Evolutionary conservation across 2,329 filamentous ascomycete species (phyloP).

Genomic region (Aspergillus puulaauensis): DNA sequence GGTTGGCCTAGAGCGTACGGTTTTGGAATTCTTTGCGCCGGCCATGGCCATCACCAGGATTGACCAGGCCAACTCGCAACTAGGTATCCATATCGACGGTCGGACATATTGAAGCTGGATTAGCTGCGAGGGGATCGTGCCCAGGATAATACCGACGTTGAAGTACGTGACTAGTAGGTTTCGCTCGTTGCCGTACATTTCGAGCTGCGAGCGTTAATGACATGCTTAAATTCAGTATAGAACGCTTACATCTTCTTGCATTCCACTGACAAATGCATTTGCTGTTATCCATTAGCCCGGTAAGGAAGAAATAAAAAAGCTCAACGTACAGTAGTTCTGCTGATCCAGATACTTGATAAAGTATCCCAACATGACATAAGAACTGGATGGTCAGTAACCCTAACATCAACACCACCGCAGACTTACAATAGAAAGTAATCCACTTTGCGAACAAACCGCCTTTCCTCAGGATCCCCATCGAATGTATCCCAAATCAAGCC

Average conservation of each 20-base stretch:
- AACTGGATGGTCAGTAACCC: not conserved
- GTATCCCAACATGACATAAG: not conserved
- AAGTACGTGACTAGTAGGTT: not conserved
- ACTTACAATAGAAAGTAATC: not conserved
- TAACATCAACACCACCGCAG: not conserved
- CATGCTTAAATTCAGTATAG: not conserved
- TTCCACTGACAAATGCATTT: not conserved
- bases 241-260: not conserved
- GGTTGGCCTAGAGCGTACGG: not conserved
- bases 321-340: not conserved
- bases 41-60: slow-evolving; percentile 43
- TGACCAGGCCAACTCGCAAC: slow-evolving; percentile 40
- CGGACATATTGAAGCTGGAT: not conserved
- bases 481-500: not conserved
- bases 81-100: slow-evolving; percentile 38
- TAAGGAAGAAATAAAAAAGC: not conserved
- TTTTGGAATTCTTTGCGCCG: slow-evolving; percentile 9
- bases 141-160: not conserved
- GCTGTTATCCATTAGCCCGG: not conserved
- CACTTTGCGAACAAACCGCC: not conserved
- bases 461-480: not conserved
- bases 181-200: not conserved
- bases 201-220: not conserved
- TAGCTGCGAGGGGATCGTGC: not conserved
- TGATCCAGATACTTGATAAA: not conserved